A percentile compares a stretch with the other conserved stretches of the same genome.
Evolutionary conservation across 2,329 filamentous ascomycete species (phyloP).

Genomic region (Neonectria sp.): DNA sequence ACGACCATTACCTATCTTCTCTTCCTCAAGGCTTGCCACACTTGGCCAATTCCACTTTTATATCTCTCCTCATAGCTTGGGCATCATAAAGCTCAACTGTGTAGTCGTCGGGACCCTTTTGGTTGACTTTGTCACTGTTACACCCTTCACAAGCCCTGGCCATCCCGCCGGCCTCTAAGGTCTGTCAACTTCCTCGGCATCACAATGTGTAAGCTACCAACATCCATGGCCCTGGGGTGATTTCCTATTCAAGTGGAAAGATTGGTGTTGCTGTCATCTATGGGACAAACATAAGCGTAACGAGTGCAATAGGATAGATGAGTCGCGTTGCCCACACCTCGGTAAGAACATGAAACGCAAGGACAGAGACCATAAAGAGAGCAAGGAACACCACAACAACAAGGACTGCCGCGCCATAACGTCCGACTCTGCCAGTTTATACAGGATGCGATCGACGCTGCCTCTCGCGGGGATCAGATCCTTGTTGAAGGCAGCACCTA

Average conservation of each 20-base stretch:
- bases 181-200: neutral
- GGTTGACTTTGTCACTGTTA: conserved; percentile 28
- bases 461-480: conserved; percentile 49
- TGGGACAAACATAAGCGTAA: too few species aligned
- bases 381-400: conserved; percentile 13
- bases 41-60: neutral
- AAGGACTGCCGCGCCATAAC: conserved; percentile 24
- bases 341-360: conserved; percentile 11
- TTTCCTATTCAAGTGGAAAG: conserved; percentile 28
- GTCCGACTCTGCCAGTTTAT: conserved; percentile 44
- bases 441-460: conserved; percentile 48
- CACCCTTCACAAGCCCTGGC: conserved; percentile 29
- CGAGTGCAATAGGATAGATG: too few species aligned
- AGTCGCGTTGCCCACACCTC: conserved; percentile 1
- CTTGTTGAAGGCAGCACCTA: conserved; percentile 52
- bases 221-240: conserved; percentile 14
- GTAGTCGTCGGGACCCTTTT: too few species aligned
- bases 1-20: neutral
- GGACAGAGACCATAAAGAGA: neutral
- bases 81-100: neutral
- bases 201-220: neutral
- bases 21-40: neutral
- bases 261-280: conserved; percentile 29
- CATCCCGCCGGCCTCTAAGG: conserved; percentile 15
- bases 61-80: neutral